Evolutionary conservation across 805 yeast genomes (phyloP), one percentile per base, ranked within the genome.

Genomic region (Pichia manshurica): DNA sequence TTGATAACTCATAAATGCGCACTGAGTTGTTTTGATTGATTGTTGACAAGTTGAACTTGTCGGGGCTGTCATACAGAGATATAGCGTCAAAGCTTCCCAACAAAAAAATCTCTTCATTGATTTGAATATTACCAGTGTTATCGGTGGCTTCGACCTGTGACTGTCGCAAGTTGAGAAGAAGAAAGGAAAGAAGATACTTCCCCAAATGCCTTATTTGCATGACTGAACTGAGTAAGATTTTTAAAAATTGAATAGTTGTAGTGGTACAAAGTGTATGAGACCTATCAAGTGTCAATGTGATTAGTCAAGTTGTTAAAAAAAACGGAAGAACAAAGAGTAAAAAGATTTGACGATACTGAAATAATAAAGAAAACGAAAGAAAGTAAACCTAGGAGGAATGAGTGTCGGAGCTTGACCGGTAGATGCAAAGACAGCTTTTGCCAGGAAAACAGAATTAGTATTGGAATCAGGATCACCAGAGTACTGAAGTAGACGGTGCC

Each of bases 1-100:
- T 29, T 4, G 58, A 51, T 3, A 61, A 22, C 6, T 57, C 56
- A 45, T 61, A 63, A 9, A 61, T 25, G 8, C 54, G 47, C 3
- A 42, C 16, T 3, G 53, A 12, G 4, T 25, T 17, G 6, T 42
- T 33, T 5, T 39, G 28, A 17, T 19, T 12, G 48, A 45, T n/a
- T 37, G 44, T 34, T 5, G 65, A 55, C 5, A 61, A 28, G 45
- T 63, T 62, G 51, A 55, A 60, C 35, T 52, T 54, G 29, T 53
- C 47, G 3, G 44, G 33, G 29, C 37, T 43, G 22, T 58, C 48
- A 36, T 59, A 45, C 5, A 40, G 4, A 6, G 48, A 45, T 17
- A 45, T 34, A 1, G 65, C 56, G 44, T 60, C 56, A 37, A 63
- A 65, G 0, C 51, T 38, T 5, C 69, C 69, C 12, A 62, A 45